Evolutionary conservation across 2,329 filamentous ascomycete genomes (phyloP), one percentile per base, ranked within the genome.

Genomic region (Endoconidiophora laricicola): DNA sequence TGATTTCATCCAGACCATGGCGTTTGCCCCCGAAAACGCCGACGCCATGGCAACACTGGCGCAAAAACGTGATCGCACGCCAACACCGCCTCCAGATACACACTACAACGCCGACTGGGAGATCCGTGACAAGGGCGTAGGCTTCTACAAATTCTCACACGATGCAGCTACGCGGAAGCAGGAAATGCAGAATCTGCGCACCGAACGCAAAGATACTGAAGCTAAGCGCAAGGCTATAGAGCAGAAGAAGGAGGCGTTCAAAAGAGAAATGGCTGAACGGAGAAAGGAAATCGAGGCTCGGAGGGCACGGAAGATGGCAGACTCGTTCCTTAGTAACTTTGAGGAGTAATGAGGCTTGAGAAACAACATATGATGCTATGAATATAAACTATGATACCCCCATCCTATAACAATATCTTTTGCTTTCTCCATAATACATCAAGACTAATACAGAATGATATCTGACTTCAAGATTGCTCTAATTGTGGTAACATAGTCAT

Each of bases 101-200:
- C 90, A 96, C 65, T 98, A 96, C 65, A 83, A 95, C 62, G 86
- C 86, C 1, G 75, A 76, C 54, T 74, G 73, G 54, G 91, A 98
- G 71, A 79, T 94, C 45, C 72, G 91, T 54, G 86, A 78, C 42
- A 90, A 91, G 58, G 91, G 91, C 3, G 85, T 84, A 0, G 91
- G 85, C 0, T 98, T 96, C 66, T 95, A 87, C 67, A 79, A 83
- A 51, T 96, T 98, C 61, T 86, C 81, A 52, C 76, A 74, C 56
- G 83, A 94, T 62, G 79, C 82, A 60, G 78, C 74, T 56, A 69
- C 71, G 55, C 70, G 80, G 60, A 64, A 65, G 58, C 58, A 59
- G 45, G 85, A 96, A 70, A 94, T 96, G 85, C 72, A 76, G 56
- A 73, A 71, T 42, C 67, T 95, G 50, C 73, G 78, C 55, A 69